Evolutionary conservation across 371 early-diverging fungal species (phyloP).

Genomic region (Synchytrium microbalum): DNA sequence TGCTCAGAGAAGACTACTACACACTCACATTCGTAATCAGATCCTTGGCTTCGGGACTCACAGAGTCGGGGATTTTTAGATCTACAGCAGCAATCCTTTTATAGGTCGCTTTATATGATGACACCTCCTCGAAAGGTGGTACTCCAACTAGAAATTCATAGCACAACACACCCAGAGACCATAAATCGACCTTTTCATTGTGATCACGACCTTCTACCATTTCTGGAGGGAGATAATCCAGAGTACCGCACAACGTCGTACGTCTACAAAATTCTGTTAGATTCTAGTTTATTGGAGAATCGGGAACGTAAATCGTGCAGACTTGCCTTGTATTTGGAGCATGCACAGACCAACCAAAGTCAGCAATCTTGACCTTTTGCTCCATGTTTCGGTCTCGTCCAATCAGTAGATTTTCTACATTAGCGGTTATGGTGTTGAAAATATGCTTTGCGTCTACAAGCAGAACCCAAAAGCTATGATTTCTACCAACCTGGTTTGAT

Average conservation of each 20-base stretch:
- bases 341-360: constrained; percentile 99
- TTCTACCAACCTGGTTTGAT: constrained; percentile 37
- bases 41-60: constrained; percentile 81
- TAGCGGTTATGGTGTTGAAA: constrained; percentile 25
- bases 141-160: constrained; percentile 95
- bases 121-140: constrained; percentile 90
- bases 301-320: background rate
- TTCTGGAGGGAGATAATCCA: constrained; percentile 36
- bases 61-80: constrained; percentile 68
- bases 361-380: constrained; percentile 89
- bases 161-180: constrained; percentile 96
- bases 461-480: constrained; percentile 1
- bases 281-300: background rate
- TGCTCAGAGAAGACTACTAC: constrained; percentile 3
- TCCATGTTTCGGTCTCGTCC: constrained; percentile 42
- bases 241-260: constrained; percentile 92
- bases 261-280: constrained; percentile 45
- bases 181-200: constrained; percentile 86
- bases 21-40: constrained; percentile 65
- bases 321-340: constrained; percentile 69
- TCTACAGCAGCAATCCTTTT: constrained; percentile 78
- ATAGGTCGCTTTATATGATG: constrained; percentile 66
- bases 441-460: background rate
- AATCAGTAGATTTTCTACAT: constrained; percentile 94
- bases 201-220: constrained; percentile 52